Conservation (phyloP, 768 basidiomycete species). For the Boletus fagicola region DNA sequence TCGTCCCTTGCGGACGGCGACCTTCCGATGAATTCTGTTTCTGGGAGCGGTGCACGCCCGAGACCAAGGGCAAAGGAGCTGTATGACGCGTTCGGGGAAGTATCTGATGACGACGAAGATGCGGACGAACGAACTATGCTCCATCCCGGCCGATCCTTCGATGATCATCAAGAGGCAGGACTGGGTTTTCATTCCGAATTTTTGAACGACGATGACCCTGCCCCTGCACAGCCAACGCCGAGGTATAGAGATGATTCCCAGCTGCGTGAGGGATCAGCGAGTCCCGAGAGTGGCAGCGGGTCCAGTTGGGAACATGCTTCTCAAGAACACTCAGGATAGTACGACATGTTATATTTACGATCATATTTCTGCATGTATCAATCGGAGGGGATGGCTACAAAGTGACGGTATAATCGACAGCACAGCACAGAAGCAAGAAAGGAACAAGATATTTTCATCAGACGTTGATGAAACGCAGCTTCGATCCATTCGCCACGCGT, state of each 20-base stretch:
- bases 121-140: constrained; percentile 71
- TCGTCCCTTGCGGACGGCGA: constrained; percentile 62
- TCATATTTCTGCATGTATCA: constrained; percentile 24
- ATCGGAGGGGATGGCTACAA: constrained; percentile 7
- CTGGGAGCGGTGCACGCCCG: constrained; percentile 35
- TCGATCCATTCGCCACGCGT: constrained; percentile 80
- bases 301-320: constrained; percentile 79
- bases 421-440: constrained; percentile 1
- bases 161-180: constrained; percentile 36
- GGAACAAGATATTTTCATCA: constrained; percentile 12
- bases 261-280: constrained; percentile 19
- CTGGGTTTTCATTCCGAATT: constrained; percentile 76
- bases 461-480: constrained; percentile 63
- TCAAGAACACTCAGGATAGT: constrained; percentile 31
- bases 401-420: constrained; percentile 16
- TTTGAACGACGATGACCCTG: constrained; percentile 74
- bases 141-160: constrained; percentile 36
- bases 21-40: constrained; percentile 73
- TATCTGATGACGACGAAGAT: constrained; percentile 80
- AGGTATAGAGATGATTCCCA: constrained; percentile 57
- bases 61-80: constrained; percentile 76
- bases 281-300: constrained; percentile 42
- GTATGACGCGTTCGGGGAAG: constrained; percentile 95
- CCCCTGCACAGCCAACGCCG: constrained; percentile 29
- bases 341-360: constrained; percentile 14